Base-by-base conservation (phyloP, 805 yeast species). In the Kodamaea fukazawae region DNA sequence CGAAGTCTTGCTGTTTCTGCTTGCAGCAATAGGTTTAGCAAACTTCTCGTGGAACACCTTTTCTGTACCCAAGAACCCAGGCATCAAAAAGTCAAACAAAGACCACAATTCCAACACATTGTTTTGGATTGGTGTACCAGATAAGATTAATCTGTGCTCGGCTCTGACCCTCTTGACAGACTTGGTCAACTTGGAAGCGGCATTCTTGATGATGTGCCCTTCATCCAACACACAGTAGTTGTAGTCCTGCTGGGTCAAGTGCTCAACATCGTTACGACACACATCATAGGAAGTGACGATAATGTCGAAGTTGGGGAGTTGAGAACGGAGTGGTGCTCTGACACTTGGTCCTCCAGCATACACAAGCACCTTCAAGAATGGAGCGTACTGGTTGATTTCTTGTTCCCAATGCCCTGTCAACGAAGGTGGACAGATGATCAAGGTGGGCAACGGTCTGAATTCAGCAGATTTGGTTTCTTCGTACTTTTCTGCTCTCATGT, bases 361-460 rank as follows among this genome's bases (percentile, higher is more conserved):
- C 2, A 88, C 93, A 18, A 86, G 58, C 4, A 87, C 85, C 32
- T 77, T 80, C 65, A 93, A 69, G 48, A 85, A 84, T 32, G 98
- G 96, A 0, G 97, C 86, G 60, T 89, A 93, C 46, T 86, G 89
- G 45, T 79, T 77, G 49, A 93, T 71, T 62, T 93, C 99, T 58
- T 88, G 96, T 58, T 88, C 96, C 99, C 99, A 93, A 63, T 93
- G 99, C 15, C 99, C 99, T 2, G 97, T 90, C 50, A 93, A 76
- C 1, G 98, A 88, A 0, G 99, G 97, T 1, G 99, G 99, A 66
- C 99, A 93, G 12, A 93, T 77, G 35, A 93, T 81, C 49, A 93
- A 66, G 0, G 96, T 79, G 1, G 98, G 96, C 16, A 93, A 69
- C 23, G 76, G 81, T 44, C 95, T 71, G 26, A 75, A 77, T 51